phyloP scores from a whole-genome alignment of 495 filamentous ascomycete genomes.

The Darksidea phi region DNA sequence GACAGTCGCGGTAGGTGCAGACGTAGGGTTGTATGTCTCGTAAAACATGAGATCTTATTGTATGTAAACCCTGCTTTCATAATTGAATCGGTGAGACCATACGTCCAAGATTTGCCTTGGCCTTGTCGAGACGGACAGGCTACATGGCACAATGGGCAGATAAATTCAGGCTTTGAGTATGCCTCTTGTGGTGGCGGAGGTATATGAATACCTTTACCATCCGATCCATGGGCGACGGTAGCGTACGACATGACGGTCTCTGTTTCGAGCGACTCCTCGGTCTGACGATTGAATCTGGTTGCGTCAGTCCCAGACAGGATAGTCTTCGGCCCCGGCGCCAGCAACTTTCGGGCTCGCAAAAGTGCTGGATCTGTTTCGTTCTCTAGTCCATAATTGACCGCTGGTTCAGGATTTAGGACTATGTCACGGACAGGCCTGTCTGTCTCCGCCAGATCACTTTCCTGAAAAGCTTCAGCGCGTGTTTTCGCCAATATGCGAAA shows the following conservation, averaged over 20 bases:
- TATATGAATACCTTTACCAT: not conserved
- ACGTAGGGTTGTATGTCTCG: not conserved
- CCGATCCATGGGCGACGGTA: not conserved
- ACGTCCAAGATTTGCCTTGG: not conserved
- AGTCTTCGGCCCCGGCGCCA: not conserved
- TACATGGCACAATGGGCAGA: not conserved
- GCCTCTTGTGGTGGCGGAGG: not conserved
- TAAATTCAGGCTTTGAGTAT: not conserved
- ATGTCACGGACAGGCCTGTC: not conserved
- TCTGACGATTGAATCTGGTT: not conserved
- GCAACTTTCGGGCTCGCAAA: not conserved
- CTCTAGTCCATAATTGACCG: not conserved
- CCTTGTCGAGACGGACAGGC: not conserved
- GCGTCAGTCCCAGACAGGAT: not conserved
- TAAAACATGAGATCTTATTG: not conserved
- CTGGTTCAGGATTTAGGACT: not conserved
- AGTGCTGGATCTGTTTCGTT: too few species aligned
- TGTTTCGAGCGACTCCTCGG: not conserved
- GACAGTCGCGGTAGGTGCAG: not conserved
- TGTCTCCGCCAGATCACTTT: not conserved
- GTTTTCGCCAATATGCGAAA: not conserved
- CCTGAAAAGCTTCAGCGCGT: not conserved
- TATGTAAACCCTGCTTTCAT: not conserved
- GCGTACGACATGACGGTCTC: slow-evolving; percentile 2
- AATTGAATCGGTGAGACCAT: not conserved